phyloP scores from a whole-genome alignment of 352 stramenopile species.

The Phytophthora sansomeana region DNA sequence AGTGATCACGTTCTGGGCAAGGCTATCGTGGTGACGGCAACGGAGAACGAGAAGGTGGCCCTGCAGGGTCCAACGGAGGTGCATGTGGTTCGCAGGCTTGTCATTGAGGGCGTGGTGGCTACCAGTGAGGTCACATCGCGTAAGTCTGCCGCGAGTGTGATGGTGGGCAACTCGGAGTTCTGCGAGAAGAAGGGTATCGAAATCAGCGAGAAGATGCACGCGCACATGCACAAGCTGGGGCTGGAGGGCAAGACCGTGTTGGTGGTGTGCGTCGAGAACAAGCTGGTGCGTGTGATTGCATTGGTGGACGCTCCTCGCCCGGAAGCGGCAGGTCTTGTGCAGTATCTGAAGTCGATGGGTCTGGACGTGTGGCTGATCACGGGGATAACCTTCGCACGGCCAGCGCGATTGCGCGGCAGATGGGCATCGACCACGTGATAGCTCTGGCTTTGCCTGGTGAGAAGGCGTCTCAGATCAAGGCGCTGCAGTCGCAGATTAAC shows the following conservation, averaged over 20 bases:
- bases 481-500: constrained; percentile 75
- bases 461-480: too few relatives aligned
- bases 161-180: constrained; percentile 84
- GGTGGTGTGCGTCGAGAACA: constrained; percentile 74
- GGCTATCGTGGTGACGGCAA: constrained; percentile 81
- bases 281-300: constrained; percentile 78
- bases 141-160: constrained; percentile 59
- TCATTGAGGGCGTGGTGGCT: constrained; percentile 74
- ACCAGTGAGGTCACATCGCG: constrained; percentile 20
- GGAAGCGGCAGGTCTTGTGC: constrained; percentile 77
- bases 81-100: constrained; percentile 77
- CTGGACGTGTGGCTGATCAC: constrained; percentile 90
- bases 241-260: constrained; percentile 89
- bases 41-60: constrained; percentile 77
- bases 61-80: constrained; percentile 80
- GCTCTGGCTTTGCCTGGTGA: constrained; percentile 93
- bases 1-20: constrained; percentile 90
- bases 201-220: constrained; percentile 64
- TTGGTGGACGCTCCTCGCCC: constrained; percentile 79
- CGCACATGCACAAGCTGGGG: constrained; percentile 84
- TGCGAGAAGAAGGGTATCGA: constrained; percentile 83
- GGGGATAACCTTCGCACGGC: constrained; percentile 95
- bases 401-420: constrained; percentile 85
- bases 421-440: constrained; percentile 91
- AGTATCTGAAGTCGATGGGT: constrained; percentile 82